These are phyloP conservation scores for Gomphus sp. DNA, from an alignment of 1,284 basidiomycete genomes.

Conservation along the genomic window DNA sequence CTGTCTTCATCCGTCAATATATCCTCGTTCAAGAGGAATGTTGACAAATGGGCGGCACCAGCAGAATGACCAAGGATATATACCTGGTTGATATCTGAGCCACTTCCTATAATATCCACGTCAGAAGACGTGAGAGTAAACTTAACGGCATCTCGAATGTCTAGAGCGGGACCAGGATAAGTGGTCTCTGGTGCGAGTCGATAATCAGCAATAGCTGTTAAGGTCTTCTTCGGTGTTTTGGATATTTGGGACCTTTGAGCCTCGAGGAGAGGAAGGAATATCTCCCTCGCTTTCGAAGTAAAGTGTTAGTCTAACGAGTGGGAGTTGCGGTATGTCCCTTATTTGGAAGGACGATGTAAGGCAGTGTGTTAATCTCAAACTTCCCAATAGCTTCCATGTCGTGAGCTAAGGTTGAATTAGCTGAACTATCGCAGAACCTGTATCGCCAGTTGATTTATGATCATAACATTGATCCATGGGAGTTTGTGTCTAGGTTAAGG, in stretches of 20 bases:
- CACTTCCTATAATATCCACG: background rate
- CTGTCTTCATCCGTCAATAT: conserved; percentile 27
- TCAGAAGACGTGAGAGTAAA: background rate
- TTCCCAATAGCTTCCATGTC: no score
- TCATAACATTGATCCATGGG: no score
- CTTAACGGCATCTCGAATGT: conserved; percentile 23
- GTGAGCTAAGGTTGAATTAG: no score
- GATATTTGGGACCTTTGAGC: conserved; percentile 31
- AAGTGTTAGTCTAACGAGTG: background rate
- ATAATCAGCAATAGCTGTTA: conserved; percentile 56
- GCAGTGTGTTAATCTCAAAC: no score
- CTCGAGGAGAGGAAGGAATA: conserved; percentile 36
- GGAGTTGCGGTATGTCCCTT: no score
- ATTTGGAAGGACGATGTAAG: no score
- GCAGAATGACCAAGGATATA: conserved; percentile 36
- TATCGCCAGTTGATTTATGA: no score
- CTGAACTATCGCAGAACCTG: no score
- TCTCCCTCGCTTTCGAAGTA: background rate
- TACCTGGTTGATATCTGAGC: background rate
- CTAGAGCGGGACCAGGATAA: conserved; percentile 43
- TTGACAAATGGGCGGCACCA: conserved; percentile 39
- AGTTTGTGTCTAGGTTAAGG: no score
- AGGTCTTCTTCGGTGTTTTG: conserved; percentile 36
- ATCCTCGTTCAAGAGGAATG: conserved; percentile 30
- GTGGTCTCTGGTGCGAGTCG: conserved; percentile 43